Percentiles rank a stretch among this genome's conserved stretches.
Evolutionary conservation across 306 rosid genomes (phyloP).

Genomic region (cucumber (Cucumis sativus)): Cucumber_9930_V3 NC_026660.2:11518001-11518500

Average conservation of each 20-base stretch:
- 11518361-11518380: conserved; percentile 10
- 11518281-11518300: conserved; percentile 57
- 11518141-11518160: neutral
- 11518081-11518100: neutral
- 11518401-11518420: conserved; percentile 6
- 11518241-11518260: conserved; percentile 73
- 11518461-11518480: conserved; percentile 71
- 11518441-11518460: conserved; percentile 64
- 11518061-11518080: neutral
- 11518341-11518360: conserved; percentile 53
- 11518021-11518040: neutral
- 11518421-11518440: conserved; percentile 47
- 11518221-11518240: conserved; percentile 74
- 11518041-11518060: neutral
- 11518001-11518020: neutral
- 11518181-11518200: neutral
- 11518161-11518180: neutral
- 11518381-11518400: conserved; percentile 11
- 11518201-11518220: conserved; percentile 65
- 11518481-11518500: conserved; percentile 79
- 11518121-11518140: neutral
- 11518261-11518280: conserved; percentile 71
- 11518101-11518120: neutral
- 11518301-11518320: conserved; percentile 26
- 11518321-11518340: conserved; percentile 28